Evolutionary conservation across 2,329 filamentous ascomycete species (phyloP), one percentile per base, ranked within the genome.

Genomic region (Botrytis fabae): DNA sequence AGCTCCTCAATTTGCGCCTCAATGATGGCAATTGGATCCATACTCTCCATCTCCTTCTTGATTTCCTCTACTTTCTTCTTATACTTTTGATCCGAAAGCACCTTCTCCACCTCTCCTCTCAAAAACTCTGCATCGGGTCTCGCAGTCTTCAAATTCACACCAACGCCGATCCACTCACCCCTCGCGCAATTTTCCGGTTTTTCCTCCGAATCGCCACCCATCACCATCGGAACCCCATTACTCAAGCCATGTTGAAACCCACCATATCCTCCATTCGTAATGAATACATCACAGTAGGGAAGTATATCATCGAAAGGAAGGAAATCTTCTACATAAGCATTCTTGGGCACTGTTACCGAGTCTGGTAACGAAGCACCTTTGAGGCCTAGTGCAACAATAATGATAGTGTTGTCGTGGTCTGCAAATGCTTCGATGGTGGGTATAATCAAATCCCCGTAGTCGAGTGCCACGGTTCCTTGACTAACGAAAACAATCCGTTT

Each of bases 221-320:
- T 73, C 12, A 83, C 78, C 75, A 83, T 77, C 0, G 82, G 81
- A 22, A 80, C 77, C 3, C 81, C 81, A 35, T 77, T 74, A 8
- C 75, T 75, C 9, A 83, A 74, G 8, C 78, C 78, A 68, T 82
- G 80, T 46, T 80, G 79, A 16, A 81, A 78, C 10, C 77, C 79
- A 32, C 81, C 81, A 71, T 81, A 83, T 8, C 81, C 82, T 40
- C 80, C 80, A 32, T 81, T 82, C 0, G 80, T 79, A 35, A 83
- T 76, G 51, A 82, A 79, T 1, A 82, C 74, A 64, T 79, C 79
- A n/a, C 78, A 75, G 71, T 82, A 69, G 12, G 79, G 80, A 7
- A 83, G 75, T 8, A 82, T 72, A 35, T 80, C 75, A 70, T 82
- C 81, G 63, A 80, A 82, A 8, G 82, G 81, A 16, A 83, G 76